A percentile compares a stretch with the other conserved stretches of the same genome.
phyloP scores from a whole-genome alignment of 1,139 yeast species.

The Arxiozyma telluris region DNA sequence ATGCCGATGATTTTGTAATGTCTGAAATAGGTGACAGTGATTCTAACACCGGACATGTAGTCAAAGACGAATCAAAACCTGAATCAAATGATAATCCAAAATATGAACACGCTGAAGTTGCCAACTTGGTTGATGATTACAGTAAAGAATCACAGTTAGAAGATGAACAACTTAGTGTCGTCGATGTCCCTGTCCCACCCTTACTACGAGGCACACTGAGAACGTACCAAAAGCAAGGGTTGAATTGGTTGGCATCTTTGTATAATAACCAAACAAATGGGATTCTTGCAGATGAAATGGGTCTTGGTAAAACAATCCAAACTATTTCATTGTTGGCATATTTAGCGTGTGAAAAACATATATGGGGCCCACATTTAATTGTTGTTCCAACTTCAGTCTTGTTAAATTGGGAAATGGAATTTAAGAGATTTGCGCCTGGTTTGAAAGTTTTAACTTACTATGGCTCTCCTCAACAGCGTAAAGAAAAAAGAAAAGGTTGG shows the following conservation, averaged over 20 bases:
- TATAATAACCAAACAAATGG: constrained; percentile 87
- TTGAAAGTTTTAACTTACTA: constrained; percentile 91
- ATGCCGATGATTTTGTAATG: not conserved
- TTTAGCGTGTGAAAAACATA: constrained; percentile 84
- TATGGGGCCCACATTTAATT: constrained; percentile 97
- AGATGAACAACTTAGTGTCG: constrained; percentile 42
- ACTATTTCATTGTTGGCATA: constrained; percentile 82
- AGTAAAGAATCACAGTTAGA: constrained; percentile 10
- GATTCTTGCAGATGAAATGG: constrained; percentile 96
- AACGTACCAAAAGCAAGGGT: constrained; percentile 90
- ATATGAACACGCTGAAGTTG: constrained; percentile 9
- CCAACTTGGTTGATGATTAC: constrained; percentile 7
- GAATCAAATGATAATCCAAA: not conserved
- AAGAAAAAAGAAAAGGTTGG: constrained; percentile 96
- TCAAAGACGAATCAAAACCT: not conserved
- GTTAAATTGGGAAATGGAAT: constrained; percentile 99
- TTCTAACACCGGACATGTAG: constrained; percentile 7
- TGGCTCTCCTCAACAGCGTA: constrained; percentile 97
- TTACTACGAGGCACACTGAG: constrained; percentile 75
- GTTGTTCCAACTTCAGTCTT: constrained; percentile 98
- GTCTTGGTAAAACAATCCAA: constrained; percentile 94
- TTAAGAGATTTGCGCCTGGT: constrained; percentile 97
- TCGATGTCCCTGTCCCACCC: constrained; percentile 66
- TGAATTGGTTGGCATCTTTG: constrained; percentile 93
- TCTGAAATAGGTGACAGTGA: constrained; percentile 1